Evolutionary conservation across 2,329 filamentous ascomycete genomes (phyloP), one percentile per base, ranked within the genome.

Genomic region (Cladosporium sphaerospermum): DNA sequence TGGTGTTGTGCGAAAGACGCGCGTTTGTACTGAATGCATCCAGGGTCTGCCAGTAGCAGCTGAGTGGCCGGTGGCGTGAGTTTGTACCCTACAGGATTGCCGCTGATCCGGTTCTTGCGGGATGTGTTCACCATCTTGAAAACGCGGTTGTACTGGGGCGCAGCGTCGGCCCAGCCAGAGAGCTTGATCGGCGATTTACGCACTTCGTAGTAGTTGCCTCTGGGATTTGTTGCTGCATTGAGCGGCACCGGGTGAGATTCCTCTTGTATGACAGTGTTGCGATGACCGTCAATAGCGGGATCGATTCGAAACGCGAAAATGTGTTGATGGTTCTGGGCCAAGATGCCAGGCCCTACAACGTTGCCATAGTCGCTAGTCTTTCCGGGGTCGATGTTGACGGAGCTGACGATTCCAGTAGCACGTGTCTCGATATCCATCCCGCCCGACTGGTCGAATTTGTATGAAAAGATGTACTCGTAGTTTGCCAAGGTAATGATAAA

Each of bases 291-390:
- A 40, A 86, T 75, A 7, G 79, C 79, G 0, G 84, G 83, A 59
- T 88, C 84, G 45, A 88, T 79, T 1, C 84, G 76, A 41, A 82
- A 68, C 16, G 74, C 78, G 63, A 88, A 87, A 41, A 88, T 75
- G 68, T 88, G 85, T 64, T 88, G 85, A 59, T 88, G 84, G 65
- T 86, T 83, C 55, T 82, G 81, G 0, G 84, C 85, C 2, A 87
- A 69, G 0, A 84, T 79, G 0, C 84, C 84, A 0, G 81, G 78
- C 0, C 75, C 74, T 2, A 88, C 83, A 2, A 85, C 37, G 4
- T 42, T 54, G 10, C 60, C 61, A 43, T 59, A 61, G 3, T 68
- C 62, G 8, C 64, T 68, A 1, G 75, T 78, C 59, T 78, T 77
- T 39, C 77, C 78, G 4, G 77, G 11, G 23, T 77, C 52, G 80